Evolutionary conservation across 2,329 filamentous ascomycete genomes (phyloP).

Genomic region (Botrytis squamosa): DNA sequence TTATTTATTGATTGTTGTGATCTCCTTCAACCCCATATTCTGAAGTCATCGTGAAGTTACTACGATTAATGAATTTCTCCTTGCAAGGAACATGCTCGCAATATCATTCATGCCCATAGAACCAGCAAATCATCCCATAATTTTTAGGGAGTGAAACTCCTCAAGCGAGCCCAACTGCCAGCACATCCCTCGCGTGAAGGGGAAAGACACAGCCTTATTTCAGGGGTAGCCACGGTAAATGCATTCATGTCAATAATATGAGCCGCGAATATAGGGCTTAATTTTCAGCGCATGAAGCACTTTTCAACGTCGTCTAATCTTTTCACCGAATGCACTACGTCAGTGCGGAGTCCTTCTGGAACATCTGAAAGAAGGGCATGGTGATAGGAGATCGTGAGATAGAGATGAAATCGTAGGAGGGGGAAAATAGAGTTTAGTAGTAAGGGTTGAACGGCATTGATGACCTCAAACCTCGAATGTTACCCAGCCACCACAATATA

Average conservation of each 20-base stretch:
- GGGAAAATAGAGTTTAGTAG: not conserved
- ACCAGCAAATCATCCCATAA: constrained; percentile 2
- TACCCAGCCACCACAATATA: constrained; percentile 1
- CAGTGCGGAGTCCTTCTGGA: constrained; percentile 15
- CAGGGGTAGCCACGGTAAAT: constrained; percentile 15
- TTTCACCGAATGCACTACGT: not conserved
- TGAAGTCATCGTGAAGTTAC: constrained; percentile 7
- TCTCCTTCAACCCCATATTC: constrained; percentile 1
- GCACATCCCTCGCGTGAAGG: constrained; percentile 16
- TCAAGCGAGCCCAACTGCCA: constrained; percentile 9
- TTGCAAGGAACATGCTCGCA: constrained; percentile 11
- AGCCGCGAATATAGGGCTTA: constrained; percentile 4
- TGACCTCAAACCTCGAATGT: not conserved
- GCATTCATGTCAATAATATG: not conserved
- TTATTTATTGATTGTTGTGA: constrained; percentile 13
- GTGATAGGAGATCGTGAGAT: not conserved
- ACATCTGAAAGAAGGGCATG: not conserved
- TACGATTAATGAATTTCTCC: not conserved
- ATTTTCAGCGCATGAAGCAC: constrained; percentile 4
- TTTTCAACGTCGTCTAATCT: not conserved
- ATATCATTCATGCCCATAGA: constrained; percentile 7
- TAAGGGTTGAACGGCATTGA: constrained; percentile 3
- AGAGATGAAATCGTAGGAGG: not conserved
- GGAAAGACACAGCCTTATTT: not conserved
- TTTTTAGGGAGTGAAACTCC: not conserved